Evolutionary conservation across 768 basidiomycete species (phyloP).

Genomic region (Xanthoconium purpureum): DNA sequence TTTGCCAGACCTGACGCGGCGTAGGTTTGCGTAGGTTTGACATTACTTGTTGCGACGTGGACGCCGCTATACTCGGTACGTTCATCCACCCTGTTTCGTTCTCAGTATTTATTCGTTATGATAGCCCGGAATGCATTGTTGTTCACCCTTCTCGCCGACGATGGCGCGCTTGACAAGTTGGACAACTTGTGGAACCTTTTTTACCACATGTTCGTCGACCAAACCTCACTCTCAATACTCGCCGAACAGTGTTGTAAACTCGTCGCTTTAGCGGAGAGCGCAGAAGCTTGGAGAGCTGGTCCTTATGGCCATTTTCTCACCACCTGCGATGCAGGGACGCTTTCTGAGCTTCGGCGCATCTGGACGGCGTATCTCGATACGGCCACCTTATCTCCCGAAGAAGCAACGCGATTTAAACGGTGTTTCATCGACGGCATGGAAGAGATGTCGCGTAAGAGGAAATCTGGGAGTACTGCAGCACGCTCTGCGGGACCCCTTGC

Average conservation of each 20-base stretch:
- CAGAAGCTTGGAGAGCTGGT: slow-evolving; percentile 21
- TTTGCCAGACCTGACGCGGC: neutral
- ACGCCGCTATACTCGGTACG: slow-evolving; percentile 26
- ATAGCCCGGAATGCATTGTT: slow-evolving; percentile 28
- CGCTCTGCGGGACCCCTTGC: slow-evolving; percentile 30
- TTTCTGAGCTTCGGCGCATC: slow-evolving; percentile 14
- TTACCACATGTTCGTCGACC: slow-evolving; percentile 26
- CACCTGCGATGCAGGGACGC: slow-evolving; percentile 20
- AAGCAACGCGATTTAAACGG: slow-evolving; percentile 10
- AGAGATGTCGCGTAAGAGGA: neutral
- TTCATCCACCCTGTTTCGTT: too few species aligned
- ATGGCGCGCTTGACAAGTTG: slow-evolving; percentile 5
- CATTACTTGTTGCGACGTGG: slow-evolving; percentile 32
- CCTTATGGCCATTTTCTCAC: slow-evolving; percentile 26
- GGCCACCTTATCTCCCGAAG: neutral
- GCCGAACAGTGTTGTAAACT: slow-evolving; percentile 28
- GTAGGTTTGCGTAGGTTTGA: slow-evolving; percentile 20
- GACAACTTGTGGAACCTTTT: slow-evolving; percentile 26
- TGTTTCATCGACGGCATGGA: slow-evolving; percentile 11
- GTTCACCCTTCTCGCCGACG: slow-evolving; percentile 26
- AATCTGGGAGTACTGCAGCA: neutral
- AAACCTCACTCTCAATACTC: slow-evolving; percentile 15
- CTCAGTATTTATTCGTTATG: neutral
- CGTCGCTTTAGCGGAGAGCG: slow-evolving; percentile 12
- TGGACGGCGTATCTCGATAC: slow-evolving; percentile 22